phyloP scores from a whole-genome alignment of 2,329 filamentous ascomycete genomes.

The Aureobasidium zeae region DNA sequence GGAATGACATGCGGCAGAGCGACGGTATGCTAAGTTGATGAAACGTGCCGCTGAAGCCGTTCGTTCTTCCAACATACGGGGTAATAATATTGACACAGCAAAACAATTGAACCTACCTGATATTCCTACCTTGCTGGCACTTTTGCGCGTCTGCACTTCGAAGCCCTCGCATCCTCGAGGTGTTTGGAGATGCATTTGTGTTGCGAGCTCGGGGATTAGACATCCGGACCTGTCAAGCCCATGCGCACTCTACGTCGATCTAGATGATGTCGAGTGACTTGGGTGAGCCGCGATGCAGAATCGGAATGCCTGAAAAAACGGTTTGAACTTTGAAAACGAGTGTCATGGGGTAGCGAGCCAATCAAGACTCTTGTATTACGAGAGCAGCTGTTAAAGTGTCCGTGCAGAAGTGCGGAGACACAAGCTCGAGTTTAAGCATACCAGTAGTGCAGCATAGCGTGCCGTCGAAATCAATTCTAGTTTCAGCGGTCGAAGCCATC shows the following conservation, averaged over 20 bases:
- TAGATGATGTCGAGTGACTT: neutral
- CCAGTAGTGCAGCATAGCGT: conserved; percentile 8
- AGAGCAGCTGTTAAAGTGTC: neutral
- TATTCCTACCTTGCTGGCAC: neutral
- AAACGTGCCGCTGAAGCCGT: conserved; percentile 13
- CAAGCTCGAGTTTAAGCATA: conserved; percentile 13
- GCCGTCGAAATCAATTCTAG: neutral
- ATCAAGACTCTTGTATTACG: conserved; percentile 1
- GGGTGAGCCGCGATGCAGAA: too few species aligned
- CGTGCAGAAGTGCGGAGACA: conserved; percentile 8
- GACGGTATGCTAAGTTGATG: neutral
- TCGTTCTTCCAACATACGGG: conserved; percentile 1
- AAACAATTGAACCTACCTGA: neutral
- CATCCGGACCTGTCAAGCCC: conserved; percentile 5
- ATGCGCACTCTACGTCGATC: conserved; percentile 11
- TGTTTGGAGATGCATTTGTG: too few species aligned
- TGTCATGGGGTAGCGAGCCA: neutral
- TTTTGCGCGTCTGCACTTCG: too few species aligned
- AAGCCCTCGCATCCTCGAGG: too few species aligned
- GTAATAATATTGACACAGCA: neutral
- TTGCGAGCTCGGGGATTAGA: neutral
- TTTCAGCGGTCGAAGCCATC: too few species aligned
- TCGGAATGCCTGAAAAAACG: too few species aligned
- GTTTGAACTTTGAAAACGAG: neutral
- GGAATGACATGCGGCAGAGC: conserved; percentile 9